These are phyloP conservation scores for Fusarium caatingaense DNA, from an alignment of 2,329 filamentous ascomycete genomes.

Conservation along the genomic window DNA sequence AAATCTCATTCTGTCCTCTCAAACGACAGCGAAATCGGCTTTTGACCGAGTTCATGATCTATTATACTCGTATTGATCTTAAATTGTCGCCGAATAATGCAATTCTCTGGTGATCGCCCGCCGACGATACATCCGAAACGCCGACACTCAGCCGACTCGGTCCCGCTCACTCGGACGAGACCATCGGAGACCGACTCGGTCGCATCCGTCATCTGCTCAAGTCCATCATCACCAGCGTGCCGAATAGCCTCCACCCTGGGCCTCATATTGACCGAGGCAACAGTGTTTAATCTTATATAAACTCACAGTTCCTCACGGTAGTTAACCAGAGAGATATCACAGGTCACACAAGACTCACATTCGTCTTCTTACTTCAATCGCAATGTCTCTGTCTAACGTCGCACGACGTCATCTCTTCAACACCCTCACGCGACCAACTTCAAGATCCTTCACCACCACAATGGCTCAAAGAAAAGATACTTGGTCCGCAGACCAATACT, in stretches of 20 bases:
- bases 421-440: not conserved
- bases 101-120: not conserved
- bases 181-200: slow-evolving; percentile 14
- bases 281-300: slow-evolving; percentile 5
- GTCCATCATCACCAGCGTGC: not conserved
- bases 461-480: slow-evolving; percentile 37
- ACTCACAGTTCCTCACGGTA: not conserved
- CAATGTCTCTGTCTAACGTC: slow-evolving; percentile 15
- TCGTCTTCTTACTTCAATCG: accelerated
- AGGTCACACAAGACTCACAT: not conserved
- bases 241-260: not conserved
- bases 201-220: not conserved
- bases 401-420: slow-evolving; percentile 22
- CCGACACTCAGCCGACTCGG: slow-evolving; percentile 1
- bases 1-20: too few relatives aligned
- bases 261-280: not conserved
- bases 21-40: accelerated
- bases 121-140: not conserved
- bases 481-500: slow-evolving; percentile 68
- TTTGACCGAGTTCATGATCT: too few relatives aligned
- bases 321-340: too few relatives aligned
- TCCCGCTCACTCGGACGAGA: slow-evolving; percentile 23
- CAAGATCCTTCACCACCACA: slow-evolving; percentile 8
- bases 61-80: too few relatives aligned
- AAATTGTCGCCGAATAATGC: not conserved